Evolutionary conservation across 164 flowering plant genomes (phyloP).

Genomic region (Nymphaea thermarum): DNA sequence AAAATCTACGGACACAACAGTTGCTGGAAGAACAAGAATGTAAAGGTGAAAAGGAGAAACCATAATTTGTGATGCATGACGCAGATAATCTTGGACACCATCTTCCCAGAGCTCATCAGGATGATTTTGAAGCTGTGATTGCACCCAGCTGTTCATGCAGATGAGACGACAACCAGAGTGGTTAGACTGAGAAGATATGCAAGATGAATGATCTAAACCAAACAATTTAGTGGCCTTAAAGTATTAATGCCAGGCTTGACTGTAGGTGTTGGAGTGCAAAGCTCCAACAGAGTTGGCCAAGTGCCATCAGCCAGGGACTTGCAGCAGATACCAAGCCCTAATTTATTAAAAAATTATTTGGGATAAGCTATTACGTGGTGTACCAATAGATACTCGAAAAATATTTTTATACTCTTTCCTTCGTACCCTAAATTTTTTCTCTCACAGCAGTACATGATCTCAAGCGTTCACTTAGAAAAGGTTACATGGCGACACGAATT

Average conservation of each 20-base stretch:
- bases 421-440: no score
- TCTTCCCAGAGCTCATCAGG: slow-evolving; percentile 99
- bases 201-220: neutral
- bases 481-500: no score
- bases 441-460: no score
- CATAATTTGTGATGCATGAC: slow-evolving; percentile 69
- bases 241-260: no score
- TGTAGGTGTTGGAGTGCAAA: neutral
- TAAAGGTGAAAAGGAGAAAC: slow-evolving; percentile 20
- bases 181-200: neutral
- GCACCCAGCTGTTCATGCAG: slow-evolving; percentile 70
- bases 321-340: no score
- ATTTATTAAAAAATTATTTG: no score
- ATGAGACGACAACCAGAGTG: neutral
- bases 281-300: neutral
- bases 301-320: neutral
- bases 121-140: slow-evolving; percentile 63
- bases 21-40: neutral
- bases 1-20: neutral
- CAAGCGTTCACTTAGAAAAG: no score
- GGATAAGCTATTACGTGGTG: neutral
- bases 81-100: slow-evolving; percentile 67
- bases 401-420: no score
- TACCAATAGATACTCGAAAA: neutral
- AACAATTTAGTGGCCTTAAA: neutral